Conservation (phyloP, 768 basidiomycete genomes). For the Grammothele lineata region DNA sequence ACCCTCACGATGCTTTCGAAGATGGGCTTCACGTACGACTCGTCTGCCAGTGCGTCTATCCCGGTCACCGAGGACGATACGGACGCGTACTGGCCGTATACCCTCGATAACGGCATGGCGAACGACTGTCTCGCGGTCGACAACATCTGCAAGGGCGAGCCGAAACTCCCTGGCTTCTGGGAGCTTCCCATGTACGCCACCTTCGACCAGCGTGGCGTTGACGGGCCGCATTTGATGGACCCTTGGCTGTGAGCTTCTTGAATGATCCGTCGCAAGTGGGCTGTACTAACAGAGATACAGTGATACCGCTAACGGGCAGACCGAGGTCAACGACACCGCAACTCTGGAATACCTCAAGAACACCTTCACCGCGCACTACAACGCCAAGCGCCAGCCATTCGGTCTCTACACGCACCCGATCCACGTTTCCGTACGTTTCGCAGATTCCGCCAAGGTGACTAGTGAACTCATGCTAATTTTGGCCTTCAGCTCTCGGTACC, state of each 20-base stretch:
- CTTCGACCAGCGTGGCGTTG: constrained; percentile 55
- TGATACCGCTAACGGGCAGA: constrained; percentile 51
- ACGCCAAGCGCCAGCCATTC: constrained; percentile 70
- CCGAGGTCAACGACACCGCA: constrained; percentile 49
- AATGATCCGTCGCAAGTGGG: neutral
- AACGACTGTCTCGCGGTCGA: constrained; percentile 63
- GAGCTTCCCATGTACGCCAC: constrained; percentile 82
- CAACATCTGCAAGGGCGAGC: constrained; percentile 62
- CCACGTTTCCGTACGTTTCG: constrained; percentile 52
- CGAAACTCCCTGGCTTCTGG: constrained; percentile 75
- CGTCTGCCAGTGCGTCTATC: constrained; percentile 52
- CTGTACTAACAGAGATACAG: constrained; percentile 24
- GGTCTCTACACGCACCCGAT: constrained; percentile 83
- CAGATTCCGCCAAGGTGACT: neutral
- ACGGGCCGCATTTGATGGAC: constrained; percentile 73
- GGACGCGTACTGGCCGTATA: constrained; percentile 83
- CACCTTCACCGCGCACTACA: constrained; percentile 74
- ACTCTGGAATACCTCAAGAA: constrained; percentile 69
- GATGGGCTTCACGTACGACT: constrained; percentile 70
- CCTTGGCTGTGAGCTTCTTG: constrained; percentile 62
- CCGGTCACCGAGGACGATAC: constrained; percentile 63
- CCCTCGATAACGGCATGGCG: constrained; percentile 73
- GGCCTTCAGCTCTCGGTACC: constrained; percentile 48
- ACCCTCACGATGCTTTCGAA: constrained; percentile 55
- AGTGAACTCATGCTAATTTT: neutral